Evolutionary conservation across 257 asterid genomes (phyloP).

Genomic region (Nicotiana noctiflora): DNA sequence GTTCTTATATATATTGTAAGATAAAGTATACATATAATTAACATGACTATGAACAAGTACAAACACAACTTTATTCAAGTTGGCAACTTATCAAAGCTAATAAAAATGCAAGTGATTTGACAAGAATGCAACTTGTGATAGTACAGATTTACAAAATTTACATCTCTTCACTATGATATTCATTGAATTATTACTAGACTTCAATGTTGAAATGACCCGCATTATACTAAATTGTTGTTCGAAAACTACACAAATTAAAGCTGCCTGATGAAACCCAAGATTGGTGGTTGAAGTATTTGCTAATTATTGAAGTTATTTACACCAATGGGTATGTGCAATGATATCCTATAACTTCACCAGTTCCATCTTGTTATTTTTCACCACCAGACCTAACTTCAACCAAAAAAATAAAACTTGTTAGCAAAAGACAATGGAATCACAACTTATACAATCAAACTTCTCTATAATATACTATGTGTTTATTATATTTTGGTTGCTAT

Average conservation of each 20-base stretch:
- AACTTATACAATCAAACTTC: neutral
- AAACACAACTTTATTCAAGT: neutral
- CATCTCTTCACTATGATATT: neutral
- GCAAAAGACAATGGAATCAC: neutral
- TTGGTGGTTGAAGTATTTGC: constrained; percentile 25
- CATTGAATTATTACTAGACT: neutral
- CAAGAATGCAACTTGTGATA: neutral
- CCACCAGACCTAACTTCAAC: constrained; percentile 14
- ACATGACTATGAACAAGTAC: neutral
- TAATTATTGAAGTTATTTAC: constrained; percentile 51
- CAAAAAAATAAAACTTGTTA: neutral
- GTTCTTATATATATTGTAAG: neutral
- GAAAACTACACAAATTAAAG: neutral
- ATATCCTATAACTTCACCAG: constrained; percentile 48
- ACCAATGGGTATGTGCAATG: constrained; percentile 64
- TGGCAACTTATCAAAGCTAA: neutral
- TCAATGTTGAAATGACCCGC: neutral
- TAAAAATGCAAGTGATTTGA: neutral
- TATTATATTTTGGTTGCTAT: no score
- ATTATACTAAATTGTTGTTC: constrained; percentile 7
- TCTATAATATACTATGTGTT: no score
- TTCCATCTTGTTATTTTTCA: constrained; percentile 49
- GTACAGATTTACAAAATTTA: neutral
- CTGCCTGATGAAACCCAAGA: constrained; percentile 53
- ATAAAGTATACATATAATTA: neutral